Evolutionary conservation across 106 monocot genomes (phyloP), one percentile per base, ranked within the genome.

Genomic region (Posidonia australis): DNA sequence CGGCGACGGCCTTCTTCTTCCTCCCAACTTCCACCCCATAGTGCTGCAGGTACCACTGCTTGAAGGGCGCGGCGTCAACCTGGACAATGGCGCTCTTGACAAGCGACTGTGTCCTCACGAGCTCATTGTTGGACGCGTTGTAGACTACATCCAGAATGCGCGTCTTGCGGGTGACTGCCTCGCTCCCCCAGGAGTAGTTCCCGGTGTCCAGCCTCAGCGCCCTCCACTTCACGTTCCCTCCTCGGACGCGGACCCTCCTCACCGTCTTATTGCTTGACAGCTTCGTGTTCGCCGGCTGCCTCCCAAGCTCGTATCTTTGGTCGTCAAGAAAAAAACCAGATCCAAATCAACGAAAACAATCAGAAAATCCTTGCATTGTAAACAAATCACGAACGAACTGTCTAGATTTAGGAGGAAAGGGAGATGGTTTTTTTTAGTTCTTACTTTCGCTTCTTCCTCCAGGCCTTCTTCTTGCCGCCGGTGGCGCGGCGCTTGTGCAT

Each of bases 1-100:
- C n/a, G n/a, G n/a, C n/a, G n/a, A n/a, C n/a, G n/a, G n/a, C n/a
- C 74, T 92, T 92, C 75, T 87, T 92, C 77, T 90, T 90, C 68
- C 80, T 76, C 25, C 91, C 87, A 67, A 92, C 75, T 9, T 92
- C 87, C 12, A 87, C 87, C 3, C 91, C 91, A 59, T 92, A 92
- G 52, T 92, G 82, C 77, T 86, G 83, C 61, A 82, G 81, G 54
- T 92, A 92, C 91, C 91, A 92, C 65, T 87, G 86, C 83, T 82
- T 92, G 70, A 92, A 92, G 6, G 91, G 91, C 23, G 91, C 78
- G 26, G 91, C 91, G 70, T 92, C 91, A 46, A 92, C 84, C 75
- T 92, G 92, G 0, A 87, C 76, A 31, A 92, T 87, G 22, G 92
- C 92, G 46, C 82, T 87, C 84, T 82, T 92, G 44, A 92, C 87